Percentiles rank a stretch among this genome's conserved stretches.
Conservation (phyloP, 345 rosid genomes). For the Eucalyptus regnans region DNA sequence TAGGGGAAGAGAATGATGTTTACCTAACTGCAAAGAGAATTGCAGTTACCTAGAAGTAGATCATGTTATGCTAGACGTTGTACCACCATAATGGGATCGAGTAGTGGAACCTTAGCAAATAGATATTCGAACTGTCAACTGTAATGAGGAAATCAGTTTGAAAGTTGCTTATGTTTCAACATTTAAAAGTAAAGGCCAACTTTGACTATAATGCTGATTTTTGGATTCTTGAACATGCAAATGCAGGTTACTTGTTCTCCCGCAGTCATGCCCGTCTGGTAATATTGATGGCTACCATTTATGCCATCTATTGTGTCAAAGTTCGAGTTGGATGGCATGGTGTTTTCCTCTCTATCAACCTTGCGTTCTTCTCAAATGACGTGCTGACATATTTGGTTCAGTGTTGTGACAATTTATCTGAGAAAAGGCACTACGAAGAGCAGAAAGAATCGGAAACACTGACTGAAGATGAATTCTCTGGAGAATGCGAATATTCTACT, state of each 20-base stretch:
- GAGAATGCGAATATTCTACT: conserved; percentile 41
- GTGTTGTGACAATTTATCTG: conserved; percentile 71
- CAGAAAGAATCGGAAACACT: conserved; percentile 48
- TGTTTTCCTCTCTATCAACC: conserved; percentile 68
- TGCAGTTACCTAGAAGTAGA: background rate
- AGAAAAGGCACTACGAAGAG: conserved; percentile 44
- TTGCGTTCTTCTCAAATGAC: conserved; percentile 86
- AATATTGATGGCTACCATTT: conserved; percentile 57
- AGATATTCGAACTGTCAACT: background rate
- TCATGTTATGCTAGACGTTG: background rate
- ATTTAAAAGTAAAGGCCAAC: background rate
- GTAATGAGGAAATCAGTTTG: background rate
- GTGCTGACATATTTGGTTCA: conserved; percentile 58
- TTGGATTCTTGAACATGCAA: conserved; percentile 1
- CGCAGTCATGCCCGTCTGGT: conserved; percentile 84
- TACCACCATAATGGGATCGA: background rate
- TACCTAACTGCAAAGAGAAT: background rate
- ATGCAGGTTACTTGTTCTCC: conserved; percentile 88
- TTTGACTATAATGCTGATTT: background rate
- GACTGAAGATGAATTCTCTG: conserved; percentile 57
- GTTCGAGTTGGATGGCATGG: conserved; percentile 96
- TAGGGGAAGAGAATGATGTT: background rate
- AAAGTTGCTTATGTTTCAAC: background rate
- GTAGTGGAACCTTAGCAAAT: background rate
- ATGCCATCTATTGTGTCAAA: conserved; percentile 77